Evolutionary conservation across 768 basidiomycete species (phyloP).

Genomic region (Lactarius psammicola): DNA sequence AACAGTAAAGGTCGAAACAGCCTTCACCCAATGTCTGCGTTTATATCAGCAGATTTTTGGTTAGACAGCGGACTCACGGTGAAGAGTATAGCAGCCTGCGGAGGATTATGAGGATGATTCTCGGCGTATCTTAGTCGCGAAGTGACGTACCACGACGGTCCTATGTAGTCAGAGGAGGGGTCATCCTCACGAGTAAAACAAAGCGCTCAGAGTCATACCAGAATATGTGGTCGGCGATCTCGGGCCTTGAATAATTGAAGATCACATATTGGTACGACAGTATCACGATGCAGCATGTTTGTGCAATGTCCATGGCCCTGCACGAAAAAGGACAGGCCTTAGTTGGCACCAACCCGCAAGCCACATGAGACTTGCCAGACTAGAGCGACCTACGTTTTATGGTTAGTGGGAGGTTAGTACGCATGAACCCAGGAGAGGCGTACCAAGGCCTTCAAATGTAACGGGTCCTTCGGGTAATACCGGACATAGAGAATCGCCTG

Average conservation of each 20-base stretch:
- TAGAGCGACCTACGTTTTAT: not conserved
- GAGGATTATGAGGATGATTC: not conserved
- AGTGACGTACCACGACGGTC: conserved; percentile 9
- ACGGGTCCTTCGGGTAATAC: conserved; percentile 14
- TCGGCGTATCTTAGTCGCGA: not conserved
- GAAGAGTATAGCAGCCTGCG: conserved; percentile 1
- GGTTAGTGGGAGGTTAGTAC: not conserved
- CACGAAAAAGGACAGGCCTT: not conserved
- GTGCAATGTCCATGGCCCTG: conserved; percentile 18
- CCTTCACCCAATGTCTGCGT: not conserved
- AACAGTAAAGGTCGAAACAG: conserved; percentile 13
- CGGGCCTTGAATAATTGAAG: conserved; percentile 4
- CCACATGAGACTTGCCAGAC: conserved; percentile 18
- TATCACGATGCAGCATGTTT: conserved; percentile 11
- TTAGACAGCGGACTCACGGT: conserved; percentile 12
- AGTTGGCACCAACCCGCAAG: not conserved
- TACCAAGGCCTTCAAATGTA: conserved; percentile 17
- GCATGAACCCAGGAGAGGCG: not conserved
- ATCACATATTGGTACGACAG: conserved; percentile 16
- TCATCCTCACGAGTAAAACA: not conserved
- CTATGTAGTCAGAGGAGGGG: not conserved
- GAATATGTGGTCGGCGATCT: conserved; percentile 13
- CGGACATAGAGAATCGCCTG: conserved; percentile 19
- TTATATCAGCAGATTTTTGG: not conserved
- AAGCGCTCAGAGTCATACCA: not conserved